Evolutionary conservation across 1,284 basidiomycete species (phyloP), one percentile per base, ranked within the genome.

Genomic region (Porodaedalea pini): DNA sequence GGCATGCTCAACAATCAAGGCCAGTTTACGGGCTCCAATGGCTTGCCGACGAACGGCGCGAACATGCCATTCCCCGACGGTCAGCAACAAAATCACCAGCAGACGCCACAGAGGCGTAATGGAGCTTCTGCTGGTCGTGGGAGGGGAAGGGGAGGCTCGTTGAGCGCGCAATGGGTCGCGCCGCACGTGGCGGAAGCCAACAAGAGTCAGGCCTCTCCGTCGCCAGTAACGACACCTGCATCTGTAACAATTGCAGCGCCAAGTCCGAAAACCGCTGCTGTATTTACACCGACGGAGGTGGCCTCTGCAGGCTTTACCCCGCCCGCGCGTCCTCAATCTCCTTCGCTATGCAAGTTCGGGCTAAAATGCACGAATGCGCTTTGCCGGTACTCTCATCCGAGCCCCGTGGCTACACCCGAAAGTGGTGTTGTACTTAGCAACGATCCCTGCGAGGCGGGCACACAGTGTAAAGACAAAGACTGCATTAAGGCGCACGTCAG

Each of bases 371-470:
- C 86, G 51, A 95, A 96, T 70, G 78, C 89, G 0, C 77, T 86
- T 51, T 98, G 94, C 70, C 80, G 86, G 17, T 97, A 85, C 72
- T 91, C 90, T 8, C 94, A 98, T 70, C 92, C 94, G 2, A 92
- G 90, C 4, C 94, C 94, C 13, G 91, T 92, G 0, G 93, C 94
- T 2, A 94, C 94, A 27, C 76, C 84, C 11, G 92, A 95, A 72
- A 92, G 88, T 67, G 94, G 94, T n/a, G 81, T 98, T 63, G 94
- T 97, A 1, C 75, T 97, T 58, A 93, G 89, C 65, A 93, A 90
- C 61, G 94, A 96, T 62, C 78, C 90, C 19, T 97, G 94, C 69
- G 87, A 91, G 65, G 83, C 86, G 41, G 91, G 91, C 17, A 88
- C 85, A 67, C 76, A 87, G 44, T 98, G 94, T 72, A 87, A 88